Evolutionary conservation across 352 stramenopile genomes (phyloP).

Genomic region (Thalassiosira livingstoniorum): DNA sequence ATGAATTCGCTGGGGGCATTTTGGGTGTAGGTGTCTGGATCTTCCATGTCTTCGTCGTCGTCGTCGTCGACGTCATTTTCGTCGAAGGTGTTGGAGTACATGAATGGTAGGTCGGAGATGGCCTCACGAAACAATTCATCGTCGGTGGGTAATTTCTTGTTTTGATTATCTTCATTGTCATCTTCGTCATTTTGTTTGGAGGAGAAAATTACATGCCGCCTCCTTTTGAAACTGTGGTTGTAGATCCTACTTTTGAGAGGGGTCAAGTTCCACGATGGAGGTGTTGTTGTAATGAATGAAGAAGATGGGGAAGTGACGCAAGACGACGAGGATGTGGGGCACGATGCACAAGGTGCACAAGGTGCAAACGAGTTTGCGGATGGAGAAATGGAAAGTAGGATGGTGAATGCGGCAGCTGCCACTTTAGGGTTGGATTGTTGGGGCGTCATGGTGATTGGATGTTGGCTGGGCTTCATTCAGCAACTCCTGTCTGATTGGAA

Average conservation of each 20-base stretch:
- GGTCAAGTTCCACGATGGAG: not conserved
- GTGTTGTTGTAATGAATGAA: not conserved
- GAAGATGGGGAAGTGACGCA: not conserved
- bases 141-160: slow-evolving; percentile 48
- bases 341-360: not conserved
- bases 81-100: slow-evolving; percentile 30
- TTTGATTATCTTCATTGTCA: slow-evolving; percentile 16
- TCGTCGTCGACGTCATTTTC: slow-evolving; percentile 63
- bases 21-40: slow-evolving; percentile 63
- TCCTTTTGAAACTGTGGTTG: not conserved
- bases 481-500: too few species aligned
- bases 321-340: not conserved
- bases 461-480: not conserved
- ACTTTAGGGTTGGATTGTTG: not conserved
- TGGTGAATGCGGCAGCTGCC: not conserved
- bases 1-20: slow-evolving; percentile 70
- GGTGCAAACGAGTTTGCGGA: not conserved
- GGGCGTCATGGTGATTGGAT: not conserved
- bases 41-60: slow-evolving; percentile 61
- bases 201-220: not conserved
- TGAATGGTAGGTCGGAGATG: slow-evolving; percentile 21
- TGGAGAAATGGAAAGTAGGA: not conserved
- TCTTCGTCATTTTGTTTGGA: slow-evolving; percentile 21
- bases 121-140: slow-evolving; percentile 45
- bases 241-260: not conserved